Percentiles rank a stretch among this genome's conserved stretches.
Conservation (phyloP, 176 grass and related monocot species). For the sorghum (Sorghum bicolor) region Sorghum_bicolor_NCBIv3 NC_012872.2:60427501-60428000, state of each 20-base stretch:
- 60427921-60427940: slow-evolving; percentile 79
- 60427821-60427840: slow-evolving; percentile 78
- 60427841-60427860: slow-evolving; percentile 58
- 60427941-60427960: slow-evolving; percentile 81
- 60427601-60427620: slow-evolving; percentile 61
- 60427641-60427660: slow-evolving; percentile 61
- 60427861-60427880: slow-evolving; percentile 61
- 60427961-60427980: slow-evolving; percentile 69
- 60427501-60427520: slow-evolving; percentile 67
- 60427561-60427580: slow-evolving; percentile 48
- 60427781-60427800: slow-evolving; percentile 82
- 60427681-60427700: slow-evolving; percentile 60
- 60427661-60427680: slow-evolving; percentile 62
- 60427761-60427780: slow-evolving; percentile 48
- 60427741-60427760: background rate
- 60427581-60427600: slow-evolving; percentile 60
- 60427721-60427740: background rate
- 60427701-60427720: background rate
- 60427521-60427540: slow-evolving; percentile 64
- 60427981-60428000: slow-evolving; percentile 51
- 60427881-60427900: slow-evolving; percentile 59
- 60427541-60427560: slow-evolving; percentile 63
- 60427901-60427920: slow-evolving; percentile 77
- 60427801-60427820: slow-evolving; percentile 77
- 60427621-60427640: slow-evolving; percentile 76